Conservation (phyloP, 371 early-diverging fungal species). For the Mortierella sp. region DNA sequence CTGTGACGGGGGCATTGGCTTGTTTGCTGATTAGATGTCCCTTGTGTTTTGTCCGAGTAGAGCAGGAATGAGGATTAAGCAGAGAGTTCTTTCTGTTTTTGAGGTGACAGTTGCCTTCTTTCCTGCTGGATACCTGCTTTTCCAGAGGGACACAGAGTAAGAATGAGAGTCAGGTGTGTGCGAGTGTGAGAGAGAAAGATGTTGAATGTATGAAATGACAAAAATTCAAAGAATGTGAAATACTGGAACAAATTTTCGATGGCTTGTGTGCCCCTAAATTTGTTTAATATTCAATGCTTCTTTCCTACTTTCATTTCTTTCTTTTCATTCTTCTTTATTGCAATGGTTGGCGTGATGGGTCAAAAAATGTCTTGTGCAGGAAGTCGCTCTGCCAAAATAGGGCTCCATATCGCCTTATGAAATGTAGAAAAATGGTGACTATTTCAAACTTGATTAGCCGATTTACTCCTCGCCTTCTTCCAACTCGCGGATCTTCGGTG, state of each 20-base stretch:
- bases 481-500: slow-evolving; percentile 50
- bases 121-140: neutral
- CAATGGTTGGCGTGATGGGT: no score
- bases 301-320: no score
- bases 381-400: no score
- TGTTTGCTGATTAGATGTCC: neutral
- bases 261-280: slow-evolving; percentile 5
- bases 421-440: no score
- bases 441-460: neutral
- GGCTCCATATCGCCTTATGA: no score
- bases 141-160: neutral
- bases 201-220: neutral
- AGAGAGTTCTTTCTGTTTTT: neutral
- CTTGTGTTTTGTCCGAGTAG: neutral
- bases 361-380: no score
- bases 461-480: slow-evolving; percentile 43
- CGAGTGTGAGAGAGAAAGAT: neutral
- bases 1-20: slow-evolving; percentile 37
- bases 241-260: neutral
- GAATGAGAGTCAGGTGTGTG: neutral
- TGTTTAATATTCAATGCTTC: no score
- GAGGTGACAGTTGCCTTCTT: neutral
- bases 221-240: neutral
- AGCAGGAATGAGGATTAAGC: neutral
- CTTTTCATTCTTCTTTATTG: no score